Percentiles rank a stretch among this genome's conserved stretches.
Evolutionary conservation across 73 alveolate genomes (phyloP).

Genomic region (Paramecium sonneborni): DNA sequence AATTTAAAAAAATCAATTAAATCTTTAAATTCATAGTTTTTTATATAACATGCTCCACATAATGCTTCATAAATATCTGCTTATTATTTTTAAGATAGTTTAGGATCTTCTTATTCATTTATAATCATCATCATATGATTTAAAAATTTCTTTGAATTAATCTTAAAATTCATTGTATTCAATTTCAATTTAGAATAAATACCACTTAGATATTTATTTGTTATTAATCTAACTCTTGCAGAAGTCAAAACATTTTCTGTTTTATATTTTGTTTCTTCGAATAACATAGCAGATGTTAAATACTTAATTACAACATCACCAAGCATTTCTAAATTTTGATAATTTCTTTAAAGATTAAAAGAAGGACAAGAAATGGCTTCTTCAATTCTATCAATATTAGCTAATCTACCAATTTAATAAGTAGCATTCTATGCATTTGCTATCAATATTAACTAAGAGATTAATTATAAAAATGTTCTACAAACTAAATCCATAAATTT

Average conservation of each 20-base stretch:
- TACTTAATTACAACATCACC: slow-evolving; percentile 35
- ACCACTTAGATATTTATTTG: background rate
- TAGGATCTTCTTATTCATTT: background rate
- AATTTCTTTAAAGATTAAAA: background rate
- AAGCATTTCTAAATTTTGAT: slow-evolving; percentile 20
- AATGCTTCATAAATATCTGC: slow-evolving; percentile 50
- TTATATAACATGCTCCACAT: slow-evolving; percentile 14
- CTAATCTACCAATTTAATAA: background rate
- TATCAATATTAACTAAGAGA: background rate
- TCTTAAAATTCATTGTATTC: background rate
- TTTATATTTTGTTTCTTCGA: background rate
- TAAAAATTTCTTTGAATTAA: background rate
- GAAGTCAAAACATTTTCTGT: background rate
- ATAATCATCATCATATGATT: background rate
- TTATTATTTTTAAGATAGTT: background rate
- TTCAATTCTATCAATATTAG: background rate
- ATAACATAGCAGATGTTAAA: slow-evolving; percentile 11
- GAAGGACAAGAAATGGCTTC: slow-evolving; percentile 40
- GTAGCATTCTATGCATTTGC: background rate
- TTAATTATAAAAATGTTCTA: background rate
- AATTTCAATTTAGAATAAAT: background rate
- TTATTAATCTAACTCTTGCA: background rate
- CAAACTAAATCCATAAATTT: background rate
- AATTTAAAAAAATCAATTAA: background rate
- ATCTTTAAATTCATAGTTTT: background rate